phyloP scores from a whole-genome alignment of 2,329 filamentous ascomycete species.

The Daldinia sp. region DNA sequence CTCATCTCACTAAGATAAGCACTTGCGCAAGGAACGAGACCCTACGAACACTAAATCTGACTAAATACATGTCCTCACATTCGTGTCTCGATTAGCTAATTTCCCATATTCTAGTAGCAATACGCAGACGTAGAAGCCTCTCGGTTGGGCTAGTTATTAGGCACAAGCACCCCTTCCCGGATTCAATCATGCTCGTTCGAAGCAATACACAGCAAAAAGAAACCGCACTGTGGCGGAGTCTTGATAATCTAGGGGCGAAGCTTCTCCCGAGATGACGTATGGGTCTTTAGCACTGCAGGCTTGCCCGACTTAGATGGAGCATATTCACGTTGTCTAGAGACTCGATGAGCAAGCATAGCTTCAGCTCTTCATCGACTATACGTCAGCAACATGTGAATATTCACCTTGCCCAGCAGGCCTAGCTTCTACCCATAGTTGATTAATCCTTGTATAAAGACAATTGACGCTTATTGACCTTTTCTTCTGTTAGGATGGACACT shows the following conservation, averaged over 20 bases:
- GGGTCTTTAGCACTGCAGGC: constrained; percentile 9
- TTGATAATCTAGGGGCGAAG: constrained; percentile 5
- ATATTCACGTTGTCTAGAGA: neutral
- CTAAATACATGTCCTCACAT: neutral
- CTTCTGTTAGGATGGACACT: neutral
- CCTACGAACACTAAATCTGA: constrained; percentile 3
- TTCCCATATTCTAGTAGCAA: neutral
- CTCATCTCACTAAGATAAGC: constrained; percentile 22
- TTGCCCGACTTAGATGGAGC: neutral
- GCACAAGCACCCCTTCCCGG: neutral
- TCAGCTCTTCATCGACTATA: constrained; percentile 7
- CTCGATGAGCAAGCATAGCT: neutral
- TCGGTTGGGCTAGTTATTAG: neutral
- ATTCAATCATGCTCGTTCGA: neutral
- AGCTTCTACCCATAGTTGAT: constrained; percentile 1
- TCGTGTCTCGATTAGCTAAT: neutral
- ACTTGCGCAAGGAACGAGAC: constrained; percentile 13
- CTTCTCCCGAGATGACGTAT: constrained; percentile 6
- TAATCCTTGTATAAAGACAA: neutral
- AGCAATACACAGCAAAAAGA: neutral
- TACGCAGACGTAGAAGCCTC: neutral
- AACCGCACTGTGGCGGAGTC: neutral
- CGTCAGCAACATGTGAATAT: constrained; percentile 25
- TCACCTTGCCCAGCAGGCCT: neutral
- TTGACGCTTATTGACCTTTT: neutral